Base-by-base conservation (phyloP, 1,284 basidiomycete species). In the Leccinum angustisporum region DNA sequence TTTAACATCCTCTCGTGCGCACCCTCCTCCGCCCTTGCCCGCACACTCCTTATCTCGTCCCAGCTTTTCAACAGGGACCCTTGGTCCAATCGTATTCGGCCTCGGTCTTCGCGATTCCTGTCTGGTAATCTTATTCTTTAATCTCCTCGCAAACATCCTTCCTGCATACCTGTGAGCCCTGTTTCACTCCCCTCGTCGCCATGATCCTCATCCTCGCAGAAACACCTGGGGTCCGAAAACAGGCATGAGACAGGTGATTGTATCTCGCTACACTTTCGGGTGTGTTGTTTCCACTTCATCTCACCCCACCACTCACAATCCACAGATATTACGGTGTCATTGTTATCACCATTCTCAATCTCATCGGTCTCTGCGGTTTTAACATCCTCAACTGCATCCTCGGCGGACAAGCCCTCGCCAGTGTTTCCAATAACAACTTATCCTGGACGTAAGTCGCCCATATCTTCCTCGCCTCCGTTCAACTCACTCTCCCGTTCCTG, bases 191-290 rank as follows among this genome's bases (percentile, higher is more conserved):
- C 3, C 48, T 7, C 46, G 4, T 51, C 11, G 61, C 36, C 7
- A n/a, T 53, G 31, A 30, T 30, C 27, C 54, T 18, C 5, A 60
- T 55, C 36, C 38, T 56, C 54, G 5, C 58, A 92, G 90, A 57
- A 81, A 87, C 13, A 92, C 89, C 46, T 94, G 91, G 85, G 94
- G 94, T n/a, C 90, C 92, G 0, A 88, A 87, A 72, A 79, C 91
- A 0, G 94, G 94, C 9, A 83, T 95, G 78, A 83, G 94, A n/a
- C 93, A 95, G 68, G 94, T 95, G 90, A 86, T 92, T 21, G 84
- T 87, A 62, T 87, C 93, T 6, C 80, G 90, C 27, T 91, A 88
- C 74, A 87, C 85, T 40, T 92, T 94, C 71, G 92, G 91, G 85
- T 90, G 51, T 43, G 83, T 21, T 73, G 5, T 40, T 33, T 33